These are phyloP conservation scores for Capsella rubella DNA, from an alignment of 441 rosid genomes.

Conservation along the genomic window DNA sequence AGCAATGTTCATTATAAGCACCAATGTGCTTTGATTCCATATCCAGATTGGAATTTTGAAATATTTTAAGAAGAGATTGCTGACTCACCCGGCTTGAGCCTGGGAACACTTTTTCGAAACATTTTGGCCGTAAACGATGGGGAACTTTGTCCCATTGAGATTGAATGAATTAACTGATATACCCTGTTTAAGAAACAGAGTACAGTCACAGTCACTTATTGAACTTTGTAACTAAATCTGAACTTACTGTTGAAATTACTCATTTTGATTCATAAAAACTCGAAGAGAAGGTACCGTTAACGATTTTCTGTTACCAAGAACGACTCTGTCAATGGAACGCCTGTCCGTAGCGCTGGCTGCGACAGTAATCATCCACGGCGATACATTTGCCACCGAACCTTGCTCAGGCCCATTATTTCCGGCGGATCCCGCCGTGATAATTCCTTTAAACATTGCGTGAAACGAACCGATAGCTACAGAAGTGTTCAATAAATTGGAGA, in stretches of 20 bases:
- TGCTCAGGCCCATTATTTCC: conserved; percentile 51
- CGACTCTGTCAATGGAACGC: conserved; percentile 46
- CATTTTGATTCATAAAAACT: background rate
- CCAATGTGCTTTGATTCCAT: background rate
- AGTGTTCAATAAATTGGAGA: conserved; percentile 26
- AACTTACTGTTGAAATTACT: background rate
- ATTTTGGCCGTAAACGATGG: conserved; percentile 43
- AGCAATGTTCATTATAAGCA: conserved; percentile 17
- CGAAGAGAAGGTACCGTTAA: conserved; percentile 42
- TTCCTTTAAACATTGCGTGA: conserved; percentile 50
- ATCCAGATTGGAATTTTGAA: background rate
- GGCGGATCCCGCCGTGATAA: conserved; percentile 50
- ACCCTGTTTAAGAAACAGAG: conserved; percentile 46
- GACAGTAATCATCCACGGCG: conserved; percentile 57
- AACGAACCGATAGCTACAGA: conserved; percentile 52
- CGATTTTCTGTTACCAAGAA: conserved; percentile 55
- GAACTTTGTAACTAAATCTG: background rate
- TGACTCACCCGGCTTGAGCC: conserved; percentile 21
- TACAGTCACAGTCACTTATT: background rate
- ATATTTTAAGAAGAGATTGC: background rate
- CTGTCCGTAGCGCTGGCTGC: conserved; percentile 62
- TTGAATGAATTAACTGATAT: conserved; percentile 48
- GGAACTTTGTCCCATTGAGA: conserved; percentile 42
- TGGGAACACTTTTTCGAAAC: conserved; percentile 28
- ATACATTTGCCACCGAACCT: conserved; percentile 38